These are phyloP conservation scores for Mucor lusitanicus DNA, from an alignment of 371 early-diverging fungal genomes.

Conservation along the genomic window DNA sequence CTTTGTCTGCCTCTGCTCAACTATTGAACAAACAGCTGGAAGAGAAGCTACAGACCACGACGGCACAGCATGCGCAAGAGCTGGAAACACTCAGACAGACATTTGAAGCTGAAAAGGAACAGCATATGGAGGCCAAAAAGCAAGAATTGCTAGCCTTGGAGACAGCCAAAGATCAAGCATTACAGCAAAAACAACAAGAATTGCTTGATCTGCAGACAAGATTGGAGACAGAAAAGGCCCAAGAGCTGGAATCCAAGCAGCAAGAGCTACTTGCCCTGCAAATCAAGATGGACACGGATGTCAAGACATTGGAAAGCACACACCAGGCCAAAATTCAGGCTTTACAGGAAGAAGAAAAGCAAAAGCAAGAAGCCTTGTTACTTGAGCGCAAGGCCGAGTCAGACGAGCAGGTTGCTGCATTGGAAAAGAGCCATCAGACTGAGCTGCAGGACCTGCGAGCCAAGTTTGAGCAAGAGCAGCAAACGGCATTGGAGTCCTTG, in stretches of 20 bases:
- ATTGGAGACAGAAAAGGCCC: not conserved
- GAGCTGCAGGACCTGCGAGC: not conserved
- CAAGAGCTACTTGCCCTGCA: not conserved
- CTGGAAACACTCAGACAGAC: not conserved
- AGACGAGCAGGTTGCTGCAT: not conserved
- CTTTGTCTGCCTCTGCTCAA: not conserved
- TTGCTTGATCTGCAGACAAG: not conserved
- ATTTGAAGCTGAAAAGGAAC: not conserved
- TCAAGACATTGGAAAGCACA: not conserved
- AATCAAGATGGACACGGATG: constrained; percentile 6
- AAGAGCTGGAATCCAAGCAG: not conserved
- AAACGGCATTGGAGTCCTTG: not conserved
- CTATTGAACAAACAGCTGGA: not conserved
- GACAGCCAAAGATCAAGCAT: not conserved
- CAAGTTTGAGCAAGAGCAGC: not conserved
- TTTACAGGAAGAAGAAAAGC: not conserved
- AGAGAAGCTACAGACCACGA: not conserved
- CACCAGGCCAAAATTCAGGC: not conserved
- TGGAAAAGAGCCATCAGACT: not conserved
- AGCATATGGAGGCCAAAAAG: not conserved
- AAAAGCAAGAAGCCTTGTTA: not conserved
- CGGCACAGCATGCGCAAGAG: not conserved
- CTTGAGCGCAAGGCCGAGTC: not conserved
- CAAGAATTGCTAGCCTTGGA: not conserved
- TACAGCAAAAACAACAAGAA: not conserved